Percentiles rank a stretch among this genome's conserved stretches.
These are phyloP conservation scores for Evernia prunastri DNA, from an alignment of 495 filamentous ascomycete species.

Conservation along the genomic window DNA sequence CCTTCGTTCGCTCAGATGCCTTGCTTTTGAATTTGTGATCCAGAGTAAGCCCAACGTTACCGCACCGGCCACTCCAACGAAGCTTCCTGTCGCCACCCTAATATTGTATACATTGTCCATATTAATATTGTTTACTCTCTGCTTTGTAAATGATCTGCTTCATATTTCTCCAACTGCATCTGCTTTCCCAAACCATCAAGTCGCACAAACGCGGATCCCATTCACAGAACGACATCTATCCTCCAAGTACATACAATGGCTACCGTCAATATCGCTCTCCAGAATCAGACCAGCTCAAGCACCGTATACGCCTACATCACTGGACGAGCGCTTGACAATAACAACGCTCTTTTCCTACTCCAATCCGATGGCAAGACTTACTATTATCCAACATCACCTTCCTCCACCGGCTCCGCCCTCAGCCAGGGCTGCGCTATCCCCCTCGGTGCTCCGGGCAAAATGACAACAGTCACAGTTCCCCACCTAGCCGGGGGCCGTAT, in stretches of 20 bases:
- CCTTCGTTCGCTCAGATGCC: no score
- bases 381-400: slow-evolving; percentile 50
- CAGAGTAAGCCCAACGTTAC: no score
- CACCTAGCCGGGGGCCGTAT: slow-evolving; percentile 61
- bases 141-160: no score
- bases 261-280: slow-evolving; percentile 52
- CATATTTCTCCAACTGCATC: no score
- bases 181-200: no score
- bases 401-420: slow-evolving; percentile 40
- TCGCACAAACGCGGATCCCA: no score
- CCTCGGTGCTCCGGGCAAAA: slow-evolving; percentile 53
- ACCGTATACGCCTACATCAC: slow-evolving; percentile 66
- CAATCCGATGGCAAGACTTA: slow-evolving; percentile 51
- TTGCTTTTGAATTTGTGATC: no score
- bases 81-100: no score
- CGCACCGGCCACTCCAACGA: no score
- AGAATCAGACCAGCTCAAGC: slow-evolving; percentile 56
- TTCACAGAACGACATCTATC: no score
- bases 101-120: no score
- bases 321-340: slow-evolving; percentile 54
- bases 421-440: slow-evolving; percentile 53
- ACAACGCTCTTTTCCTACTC: slow-evolving; percentile 54
- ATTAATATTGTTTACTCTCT: no score
- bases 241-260: slow-evolving; percentile 13
- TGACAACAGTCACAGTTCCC: slow-evolving; percentile 55